These are phyloP conservation scores for Diutina rugosa DNA, from an alignment of 1,139 yeast genomes.

Conservation along the genomic window DNA sequence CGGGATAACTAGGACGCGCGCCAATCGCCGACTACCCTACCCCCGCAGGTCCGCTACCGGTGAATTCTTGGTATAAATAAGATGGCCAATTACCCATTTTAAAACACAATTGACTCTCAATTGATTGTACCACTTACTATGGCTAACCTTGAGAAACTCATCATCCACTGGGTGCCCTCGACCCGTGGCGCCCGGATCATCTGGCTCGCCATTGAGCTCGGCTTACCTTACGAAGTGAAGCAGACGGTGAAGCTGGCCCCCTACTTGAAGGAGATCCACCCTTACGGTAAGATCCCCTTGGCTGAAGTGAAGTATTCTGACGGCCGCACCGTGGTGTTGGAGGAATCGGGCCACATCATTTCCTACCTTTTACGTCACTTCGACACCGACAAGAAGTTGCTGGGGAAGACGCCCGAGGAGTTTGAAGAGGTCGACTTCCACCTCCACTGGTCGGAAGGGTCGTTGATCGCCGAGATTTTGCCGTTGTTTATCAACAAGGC, in stretches of 20 bases:
- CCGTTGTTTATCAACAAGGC: not conserved
- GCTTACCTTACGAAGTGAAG: constrained; percentile 6
- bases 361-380: constrained; percentile 28
- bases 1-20: not conserved
- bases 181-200: constrained; percentile 5
- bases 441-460: constrained; percentile 44
- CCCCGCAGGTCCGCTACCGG: not conserved
- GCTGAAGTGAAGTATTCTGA: not conserved
- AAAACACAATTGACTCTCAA: not conserved
- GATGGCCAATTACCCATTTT: not conserved
- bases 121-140: not conserved
- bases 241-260: not conserved
- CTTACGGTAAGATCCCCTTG: not conserved
- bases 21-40: not conserved
- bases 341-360: constrained; percentile 26
- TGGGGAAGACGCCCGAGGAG: constrained; percentile 18
- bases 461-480: constrained; percentile 14
- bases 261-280: not conserved
- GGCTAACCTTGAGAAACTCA: not conserved
- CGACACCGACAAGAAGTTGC: constrained; percentile 22
- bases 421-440: constrained; percentile 33
- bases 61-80: not conserved
- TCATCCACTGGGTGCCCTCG: not conserved
- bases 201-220: constrained; percentile 8
- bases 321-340: not conserved